Evolutionary conservation across 768 basidiomycete species (phyloP).

Genomic region (Leucocoprinus leucothites): DNA sequence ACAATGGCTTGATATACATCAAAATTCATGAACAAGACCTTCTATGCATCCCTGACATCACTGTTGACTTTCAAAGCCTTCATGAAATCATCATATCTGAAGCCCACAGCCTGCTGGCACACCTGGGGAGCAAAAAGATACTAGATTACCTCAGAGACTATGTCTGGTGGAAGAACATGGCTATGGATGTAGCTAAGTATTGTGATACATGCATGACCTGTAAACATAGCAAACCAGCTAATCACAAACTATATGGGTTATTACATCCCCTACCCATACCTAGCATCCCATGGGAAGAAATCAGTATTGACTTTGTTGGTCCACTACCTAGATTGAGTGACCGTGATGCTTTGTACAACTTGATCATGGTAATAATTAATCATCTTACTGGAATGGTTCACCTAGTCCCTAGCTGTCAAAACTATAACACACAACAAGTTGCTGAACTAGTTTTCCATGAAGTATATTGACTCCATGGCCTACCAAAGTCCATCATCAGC

Average conservation of each 20-base stretch:
- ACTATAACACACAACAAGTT: slow-evolving; percentile 12
- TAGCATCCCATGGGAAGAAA: slow-evolving; percentile 12
- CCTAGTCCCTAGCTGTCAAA: slow-evolving; percentile 13
- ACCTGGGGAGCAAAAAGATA: slow-evolving; percentile 31
- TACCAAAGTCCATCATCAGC: slow-evolving; percentile 22
- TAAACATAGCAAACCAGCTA: slow-evolving; percentile 16
- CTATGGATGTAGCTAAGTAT: slow-evolving; percentile 17
- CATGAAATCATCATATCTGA: slow-evolving; percentile 30
- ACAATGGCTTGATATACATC: slow-evolving; percentile 16
- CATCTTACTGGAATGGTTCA: slow-evolving; percentile 17
- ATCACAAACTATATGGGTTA: slow-evolving; percentile 22
- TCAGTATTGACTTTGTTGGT: slow-evolving; percentile 19
- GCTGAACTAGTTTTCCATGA: slow-evolving; percentile 13
- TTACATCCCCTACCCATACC: slow-evolving; percentile 20
- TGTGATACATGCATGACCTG: slow-evolving; percentile 26
- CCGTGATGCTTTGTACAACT: slow-evolving; percentile 8
- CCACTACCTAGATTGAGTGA: slow-evolving; percentile 18
- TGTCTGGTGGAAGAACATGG: slow-evolving; percentile 36
- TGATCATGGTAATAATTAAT: slow-evolving; percentile 19
- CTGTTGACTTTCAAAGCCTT: slow-evolving; percentile 13
- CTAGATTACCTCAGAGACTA: slow-evolving; percentile 26
- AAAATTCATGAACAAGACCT: slow-evolving; percentile 7
- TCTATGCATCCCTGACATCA: slow-evolving; percentile 20
- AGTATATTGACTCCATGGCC: slow-evolving; percentile 14
- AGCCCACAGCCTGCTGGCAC: slow-evolving; percentile 34